phyloP scores from a whole-genome alignment of 495 filamentous ascomycete genomes.

The Jackrogersella minutella region DNA sequence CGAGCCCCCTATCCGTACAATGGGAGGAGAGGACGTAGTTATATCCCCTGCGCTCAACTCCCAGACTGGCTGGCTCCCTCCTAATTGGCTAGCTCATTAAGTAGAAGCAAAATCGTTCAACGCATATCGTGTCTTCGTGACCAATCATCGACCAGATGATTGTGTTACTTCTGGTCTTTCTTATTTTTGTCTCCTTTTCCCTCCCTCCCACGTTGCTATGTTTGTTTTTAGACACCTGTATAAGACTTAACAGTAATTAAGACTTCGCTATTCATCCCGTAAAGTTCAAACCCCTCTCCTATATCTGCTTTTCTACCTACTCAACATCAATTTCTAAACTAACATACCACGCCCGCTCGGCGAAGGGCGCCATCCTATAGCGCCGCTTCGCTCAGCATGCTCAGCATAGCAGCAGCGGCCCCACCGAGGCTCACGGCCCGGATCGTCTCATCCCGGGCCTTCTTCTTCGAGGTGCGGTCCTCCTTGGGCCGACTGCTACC shows the following conservation, averaged over 20 bases:
- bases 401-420: slow-evolving; percentile 59
- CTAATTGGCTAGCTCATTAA: background rate
- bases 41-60: background rate
- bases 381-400: slow-evolving; percentile 60
- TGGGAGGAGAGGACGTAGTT: background rate
- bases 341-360: background rate
- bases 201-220: background rate
- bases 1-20: background rate
- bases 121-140: background rate
- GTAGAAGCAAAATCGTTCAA: background rate
- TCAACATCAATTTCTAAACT: background rate
- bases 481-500: slow-evolving; percentile 15
- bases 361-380: slow-evolving; percentile 20
- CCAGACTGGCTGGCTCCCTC: background rate
- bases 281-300: background rate
- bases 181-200: background rate
- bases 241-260: background rate
- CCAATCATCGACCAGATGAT: background rate
- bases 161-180: background rate
- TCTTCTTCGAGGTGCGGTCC: slow-evolving; percentile 45
- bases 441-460: slow-evolving; percentile 50
- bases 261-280: background rate
- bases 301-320: background rate
- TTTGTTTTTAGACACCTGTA: background rate
- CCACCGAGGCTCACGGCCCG: slow-evolving; percentile 60